Conservation (phyloP, 2,329 filamentous ascomycete species). For the Ophiobolus disseminans region DNA sequence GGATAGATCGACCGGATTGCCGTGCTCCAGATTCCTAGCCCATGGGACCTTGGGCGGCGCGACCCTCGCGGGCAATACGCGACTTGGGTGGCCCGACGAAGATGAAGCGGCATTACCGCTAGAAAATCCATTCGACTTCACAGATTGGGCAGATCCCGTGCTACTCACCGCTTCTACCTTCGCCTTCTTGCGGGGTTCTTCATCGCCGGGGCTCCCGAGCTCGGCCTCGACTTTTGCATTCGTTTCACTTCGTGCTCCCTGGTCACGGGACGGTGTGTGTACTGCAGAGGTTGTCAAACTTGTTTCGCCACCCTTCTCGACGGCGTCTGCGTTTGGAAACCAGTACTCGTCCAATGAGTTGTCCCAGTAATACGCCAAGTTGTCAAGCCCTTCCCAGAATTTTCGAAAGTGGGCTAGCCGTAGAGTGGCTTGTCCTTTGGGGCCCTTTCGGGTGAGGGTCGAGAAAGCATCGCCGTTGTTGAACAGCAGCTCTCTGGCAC, state of each 20-base stretch:
- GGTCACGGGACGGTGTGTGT: slow-evolving; percentile 5
- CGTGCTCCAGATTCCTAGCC: slow-evolving; percentile 25
- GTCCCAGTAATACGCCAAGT: slow-evolving; percentile 69
- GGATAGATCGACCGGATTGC: slow-evolving; percentile 32
- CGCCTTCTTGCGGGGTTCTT: slow-evolving; percentile 49
- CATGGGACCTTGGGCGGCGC: slow-evolving; percentile 39
- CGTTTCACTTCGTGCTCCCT: slow-evolving; percentile 17
- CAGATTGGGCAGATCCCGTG: slow-evolving; percentile 14
- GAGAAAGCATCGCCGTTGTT: slow-evolving; percentile 66
- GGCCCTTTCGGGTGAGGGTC: slow-evolving; percentile 59
- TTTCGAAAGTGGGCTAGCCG: slow-evolving; percentile 64
- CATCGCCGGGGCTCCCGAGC: slow-evolving; percentile 16
- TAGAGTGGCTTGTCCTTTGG: slow-evolving; percentile 55
- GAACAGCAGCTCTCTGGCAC: slow-evolving; percentile 59
- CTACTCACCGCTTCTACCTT: slow-evolving; percentile 39
- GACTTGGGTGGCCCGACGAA: slow-evolving; percentile 27
- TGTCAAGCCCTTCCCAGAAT: slow-evolving; percentile 66
- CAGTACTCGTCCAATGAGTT: slow-evolving; percentile 64
- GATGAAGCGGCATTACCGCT: slow-evolving; percentile 11
- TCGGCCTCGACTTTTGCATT: slow-evolving; percentile 19
- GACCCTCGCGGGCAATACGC: slow-evolving; percentile 34
- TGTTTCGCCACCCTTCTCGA: slow-evolving; percentile 6
- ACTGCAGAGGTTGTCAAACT: slow-evolving; percentile 2
- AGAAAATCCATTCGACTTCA: slow-evolving; percentile 16
- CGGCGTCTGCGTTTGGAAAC: slow-evolving; percentile 30